Percentiles rank a stretch among this genome's conserved stretches.
phyloP scores from a whole-genome alignment of 306 rosid genomes.

The Cicer yamashitae region DNA sequence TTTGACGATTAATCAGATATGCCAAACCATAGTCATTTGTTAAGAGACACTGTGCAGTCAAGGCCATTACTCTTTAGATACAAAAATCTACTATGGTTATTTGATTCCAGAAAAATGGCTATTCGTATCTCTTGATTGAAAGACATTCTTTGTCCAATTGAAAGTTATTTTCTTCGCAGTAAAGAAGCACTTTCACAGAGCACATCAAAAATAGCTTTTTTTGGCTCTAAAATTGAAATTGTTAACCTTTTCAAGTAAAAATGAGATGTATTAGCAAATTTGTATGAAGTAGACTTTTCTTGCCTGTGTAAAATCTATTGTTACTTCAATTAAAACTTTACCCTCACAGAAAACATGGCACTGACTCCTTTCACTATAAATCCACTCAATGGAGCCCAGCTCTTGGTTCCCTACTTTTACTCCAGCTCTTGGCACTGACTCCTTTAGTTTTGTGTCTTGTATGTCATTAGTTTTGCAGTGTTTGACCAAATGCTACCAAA shows the following conservation, averaged over 20 bases:
- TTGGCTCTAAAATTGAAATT: not conserved
- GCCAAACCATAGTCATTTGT: constrained; percentile 27
- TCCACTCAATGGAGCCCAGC: too few relatives aligned
- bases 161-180: not conserved
- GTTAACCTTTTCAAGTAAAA: not conserved
- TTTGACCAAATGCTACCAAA: constrained; percentile 16
- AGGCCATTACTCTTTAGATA: constrained; percentile 18
- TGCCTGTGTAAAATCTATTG: too few relatives aligned
- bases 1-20: not conserved
- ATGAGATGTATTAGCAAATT: not conserved
- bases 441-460: not conserved
- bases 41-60: constrained; percentile 30
- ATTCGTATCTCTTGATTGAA: not conserved
- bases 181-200: not conserved
- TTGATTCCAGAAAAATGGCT: constrained; percentile 6
- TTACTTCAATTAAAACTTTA: too few relatives aligned
- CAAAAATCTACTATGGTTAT: constrained; percentile 9
- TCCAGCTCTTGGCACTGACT: too few relatives aligned
- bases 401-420: too few relatives aligned
- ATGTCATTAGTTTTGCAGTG: not conserved
- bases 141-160: not conserved
- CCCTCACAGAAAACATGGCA: too few relatives aligned
- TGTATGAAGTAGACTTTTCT: too few relatives aligned
- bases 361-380: too few relatives aligned
- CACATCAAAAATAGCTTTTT: not conserved